phyloP scores from a whole-genome alignment of 306 rosid species.

The Arachis hypogaea region DNA sequence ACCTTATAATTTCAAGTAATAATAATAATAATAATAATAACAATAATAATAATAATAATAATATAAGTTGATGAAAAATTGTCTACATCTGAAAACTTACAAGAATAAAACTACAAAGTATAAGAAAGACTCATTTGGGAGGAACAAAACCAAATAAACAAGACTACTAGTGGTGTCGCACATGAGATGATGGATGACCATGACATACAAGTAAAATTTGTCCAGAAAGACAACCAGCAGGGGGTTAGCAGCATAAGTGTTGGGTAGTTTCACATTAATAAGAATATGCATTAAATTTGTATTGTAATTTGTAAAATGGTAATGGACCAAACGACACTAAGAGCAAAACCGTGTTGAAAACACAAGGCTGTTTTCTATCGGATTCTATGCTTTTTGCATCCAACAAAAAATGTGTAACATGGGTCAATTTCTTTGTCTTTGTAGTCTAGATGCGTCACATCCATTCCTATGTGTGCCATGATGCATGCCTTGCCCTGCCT shows the following conservation, averaged over 20 bases:
- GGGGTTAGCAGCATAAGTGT: background rate
- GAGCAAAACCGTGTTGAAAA: conserved; percentile 25
- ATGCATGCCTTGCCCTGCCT: background rate
- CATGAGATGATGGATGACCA: background rate
- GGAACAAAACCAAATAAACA: background rate
- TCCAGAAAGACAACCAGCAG: background rate
- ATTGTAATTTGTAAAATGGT: background rate
- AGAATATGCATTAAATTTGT: background rate
- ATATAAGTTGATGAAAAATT: background rate
- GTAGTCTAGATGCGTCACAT: background rate
- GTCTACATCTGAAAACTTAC: background rate
- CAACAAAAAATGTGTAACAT: conserved; percentile 33
- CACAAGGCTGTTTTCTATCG: background rate
- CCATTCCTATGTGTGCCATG: background rate
- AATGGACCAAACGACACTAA: conserved; percentile 27
- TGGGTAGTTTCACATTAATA: background rate
- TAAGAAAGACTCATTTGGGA: background rate
- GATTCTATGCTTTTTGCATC: background rate
- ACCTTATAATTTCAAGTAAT: background rate
- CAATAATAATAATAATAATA: background rate
- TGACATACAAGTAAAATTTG: background rate
- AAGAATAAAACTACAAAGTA: background rate
- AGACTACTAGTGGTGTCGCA: background rate
- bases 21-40: background rate
- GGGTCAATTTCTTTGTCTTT: background rate